Conservation (phyloP, 75 land plant genomes). For the Sequoia sempervirens region DNA sequence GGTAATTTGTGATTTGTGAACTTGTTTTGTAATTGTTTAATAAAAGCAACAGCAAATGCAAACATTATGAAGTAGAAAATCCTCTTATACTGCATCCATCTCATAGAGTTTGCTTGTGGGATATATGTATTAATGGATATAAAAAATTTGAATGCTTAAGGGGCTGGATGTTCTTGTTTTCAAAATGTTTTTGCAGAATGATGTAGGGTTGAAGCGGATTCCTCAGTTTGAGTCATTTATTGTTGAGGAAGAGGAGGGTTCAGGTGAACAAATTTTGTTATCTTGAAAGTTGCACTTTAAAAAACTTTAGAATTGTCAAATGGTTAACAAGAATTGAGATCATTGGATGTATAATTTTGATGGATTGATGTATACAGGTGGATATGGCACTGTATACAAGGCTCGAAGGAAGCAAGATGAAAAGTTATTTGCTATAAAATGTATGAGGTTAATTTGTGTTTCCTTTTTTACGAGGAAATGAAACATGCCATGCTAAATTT, state of each 20-base stretch:
- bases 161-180: not conserved
- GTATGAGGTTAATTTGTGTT: conserved; percentile 31
- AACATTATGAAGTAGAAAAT: not conserved
- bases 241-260: conserved; percentile 83
- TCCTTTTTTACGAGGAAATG: not conserved
- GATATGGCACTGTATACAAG: conserved; percentile 91
- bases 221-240: conserved; percentile 67
- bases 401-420: conserved; percentile 67
- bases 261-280: conserved; percentile 41
- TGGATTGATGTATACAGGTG: conserved; percentile 44
- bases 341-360: not conserved
- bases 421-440: conserved; percentile 66
- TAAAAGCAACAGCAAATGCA: not conserved
- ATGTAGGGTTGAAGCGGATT: conserved; percentile 14
- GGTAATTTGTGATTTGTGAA: conserved; percentile 6
- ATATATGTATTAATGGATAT: not conserved
- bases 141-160: not conserved
- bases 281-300: not conserved
- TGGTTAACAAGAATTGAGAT: not conserved
- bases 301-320: not conserved
- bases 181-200: conserved; percentile 16
- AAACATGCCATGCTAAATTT: not conserved
- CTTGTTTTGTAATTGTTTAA: not conserved
- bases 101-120: not conserved
- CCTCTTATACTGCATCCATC: not conserved